phyloP scores from a whole-genome alignment of 1,284 basidiomycete species.

The Sporisorium exsertum region DNA sequence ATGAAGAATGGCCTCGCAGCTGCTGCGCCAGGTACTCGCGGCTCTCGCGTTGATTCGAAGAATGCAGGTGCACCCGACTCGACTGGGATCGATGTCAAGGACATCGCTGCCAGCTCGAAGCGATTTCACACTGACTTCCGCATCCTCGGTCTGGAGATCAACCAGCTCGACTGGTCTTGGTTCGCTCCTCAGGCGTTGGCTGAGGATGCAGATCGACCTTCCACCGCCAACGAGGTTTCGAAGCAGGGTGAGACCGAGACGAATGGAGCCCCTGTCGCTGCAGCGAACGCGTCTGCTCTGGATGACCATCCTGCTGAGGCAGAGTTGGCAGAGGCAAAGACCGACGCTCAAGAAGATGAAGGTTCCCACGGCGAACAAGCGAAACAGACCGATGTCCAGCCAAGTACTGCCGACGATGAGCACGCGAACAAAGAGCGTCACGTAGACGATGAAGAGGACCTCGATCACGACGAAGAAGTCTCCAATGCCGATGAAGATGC shows the following conservation, averaged over 20 bases:
- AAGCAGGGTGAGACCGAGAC: conserved; percentile 6
- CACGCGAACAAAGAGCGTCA: conserved; percentile 3
- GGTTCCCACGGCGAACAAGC: background rate
- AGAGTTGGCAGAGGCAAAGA: background rate
- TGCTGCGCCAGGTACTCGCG: background rate
- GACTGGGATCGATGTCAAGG: background rate
- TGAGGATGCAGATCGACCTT: background rate
- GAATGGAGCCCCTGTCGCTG: background rate
- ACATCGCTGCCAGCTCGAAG: conserved; percentile 14
- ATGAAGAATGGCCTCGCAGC: background rate
- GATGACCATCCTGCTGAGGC: background rate
- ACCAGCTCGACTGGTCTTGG: conserved; percentile 58
- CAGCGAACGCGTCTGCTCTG: background rate
- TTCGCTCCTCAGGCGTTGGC: conserved; percentile 12
- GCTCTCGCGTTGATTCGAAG: conserved; percentile 7
- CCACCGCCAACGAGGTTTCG: background rate
- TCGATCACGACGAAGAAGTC: conserved; percentile 14
- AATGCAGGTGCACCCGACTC: background rate
- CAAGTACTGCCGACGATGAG: conserved; percentile 1
- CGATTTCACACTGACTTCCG: conserved; percentile 54
- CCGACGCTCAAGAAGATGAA: background rate
- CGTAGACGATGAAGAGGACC: conserved; percentile 3
- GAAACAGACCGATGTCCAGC: background rate
- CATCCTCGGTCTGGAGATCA: conserved; percentile 53
- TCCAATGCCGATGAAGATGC: conserved; percentile 8